Evolutionary conservation across 73 alveolate genomes (phyloP), one percentile per base, ranked within the genome.

Genomic region (Loxodes magnus): DNA sequence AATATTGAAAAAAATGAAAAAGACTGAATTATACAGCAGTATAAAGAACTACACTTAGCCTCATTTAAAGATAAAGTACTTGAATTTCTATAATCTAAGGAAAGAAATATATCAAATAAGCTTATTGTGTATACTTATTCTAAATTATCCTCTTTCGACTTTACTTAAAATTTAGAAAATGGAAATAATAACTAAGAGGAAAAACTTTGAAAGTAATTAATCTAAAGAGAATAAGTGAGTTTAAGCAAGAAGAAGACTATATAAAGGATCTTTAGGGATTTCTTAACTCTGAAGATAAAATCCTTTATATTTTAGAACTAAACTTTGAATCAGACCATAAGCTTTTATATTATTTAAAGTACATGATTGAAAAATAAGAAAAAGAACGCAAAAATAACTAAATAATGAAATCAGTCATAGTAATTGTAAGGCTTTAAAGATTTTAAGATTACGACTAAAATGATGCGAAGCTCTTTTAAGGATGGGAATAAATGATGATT

Each of bases 401-500:
- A 46, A 10, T 7, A 19, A 46, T 7, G 17, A 46, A 46, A 19
- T 25, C 22, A 12, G 9, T 46, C 7, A 10, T 12, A n/a, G 27
- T 46, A 7, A 10, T 46, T 21, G n/a, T 46, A n/a, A 12, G 34
- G 9, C 9, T 46, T 7, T n/a, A 16, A 1, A 46, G 59, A 46
- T 25, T 25, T 24, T 12, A 10, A 12, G 34, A 46, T 25, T 12
- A 46, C 2, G 10, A 41, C 50, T 10, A 9, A 46, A n/a, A 12
- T 25, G 6, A n/a, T n/a, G n/a, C 27, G 1, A n/a, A 5, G 15
- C 9, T 46, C 5, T 25, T 46, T 46, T 20, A 46, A 1, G 5
- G 4, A 12, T 46, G 59, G 59, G 27, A 46, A 46, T 10, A 25
- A 20, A 17, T 14, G 17, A 46, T 46, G 59, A 25, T 46, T 46